These are phyloP conservation scores for Peribolospora baueri DNA, from an alignment of 768 basidiomycete species.

Conservation along the genomic window DNA sequence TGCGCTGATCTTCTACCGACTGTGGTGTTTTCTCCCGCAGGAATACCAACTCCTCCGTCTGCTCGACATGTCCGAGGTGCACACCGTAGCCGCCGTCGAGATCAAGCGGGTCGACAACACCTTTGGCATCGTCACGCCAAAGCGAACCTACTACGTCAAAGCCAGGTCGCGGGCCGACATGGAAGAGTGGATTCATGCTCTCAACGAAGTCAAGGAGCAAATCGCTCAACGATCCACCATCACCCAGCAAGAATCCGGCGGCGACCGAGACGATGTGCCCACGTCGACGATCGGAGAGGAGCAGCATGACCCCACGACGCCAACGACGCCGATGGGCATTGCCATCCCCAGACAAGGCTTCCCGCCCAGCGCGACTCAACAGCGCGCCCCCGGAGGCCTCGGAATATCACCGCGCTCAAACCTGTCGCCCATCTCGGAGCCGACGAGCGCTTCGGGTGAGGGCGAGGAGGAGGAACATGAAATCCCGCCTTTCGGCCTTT, in stretches of 20 bases:
- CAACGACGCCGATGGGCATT: too few relatives aligned
- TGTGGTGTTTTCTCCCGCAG: conserved; percentile 1
- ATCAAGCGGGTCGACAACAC: conserved; percentile 74
- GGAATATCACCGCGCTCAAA: too few relatives aligned
- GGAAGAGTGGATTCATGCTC: conserved; percentile 54
- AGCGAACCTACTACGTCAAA: conserved; percentile 74
- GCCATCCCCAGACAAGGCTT: too few relatives aligned
- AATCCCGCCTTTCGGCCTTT: too few relatives aligned
- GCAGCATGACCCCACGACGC: too few relatives aligned
- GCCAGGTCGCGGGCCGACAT: conserved; percentile 49
- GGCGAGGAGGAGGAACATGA: too few relatives aligned
- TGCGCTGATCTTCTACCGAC: background rate
- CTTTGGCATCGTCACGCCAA: conserved; percentile 73
- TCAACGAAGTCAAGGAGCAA: conserved; percentile 48
- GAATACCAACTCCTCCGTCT: conserved; percentile 82
- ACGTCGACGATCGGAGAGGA: too few relatives aligned
- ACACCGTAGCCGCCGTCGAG: conserved; percentile 62
- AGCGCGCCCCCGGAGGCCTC: too few relatives aligned
- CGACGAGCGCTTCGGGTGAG: too few relatives aligned
- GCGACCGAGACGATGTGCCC: conserved; percentile 18
- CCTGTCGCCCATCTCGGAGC: too few relatives aligned
- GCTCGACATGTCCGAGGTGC: conserved; percentile 64
- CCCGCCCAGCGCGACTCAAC: too few relatives aligned
- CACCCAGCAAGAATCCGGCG: conserved; percentile 17
- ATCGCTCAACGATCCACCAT: too few relatives aligned